phyloP scores from a whole-genome alignment of 2,329 filamentous ascomycete species.

The Chrysoporthe austroafricana region DNA sequence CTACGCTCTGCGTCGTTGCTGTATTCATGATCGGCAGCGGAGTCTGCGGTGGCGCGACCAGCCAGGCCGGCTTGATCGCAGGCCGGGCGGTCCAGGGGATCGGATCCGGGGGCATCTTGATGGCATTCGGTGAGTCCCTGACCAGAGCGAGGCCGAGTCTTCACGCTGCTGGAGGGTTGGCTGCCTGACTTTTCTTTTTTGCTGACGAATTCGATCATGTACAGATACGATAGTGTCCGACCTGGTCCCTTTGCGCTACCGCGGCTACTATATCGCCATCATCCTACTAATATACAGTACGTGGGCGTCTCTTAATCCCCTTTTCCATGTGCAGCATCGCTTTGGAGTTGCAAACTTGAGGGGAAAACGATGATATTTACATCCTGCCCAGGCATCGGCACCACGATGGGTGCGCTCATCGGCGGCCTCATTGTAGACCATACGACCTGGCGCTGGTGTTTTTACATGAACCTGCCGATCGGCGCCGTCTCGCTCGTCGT shows the following conservation, averaged over 20 bases:
- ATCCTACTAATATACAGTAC: conserved; percentile 36
- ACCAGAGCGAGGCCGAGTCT: neutral
- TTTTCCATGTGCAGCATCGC: too few relatives aligned
- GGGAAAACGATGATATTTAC: too few relatives aligned
- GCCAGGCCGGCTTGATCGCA: conserved; percentile 26
- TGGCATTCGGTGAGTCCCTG: conserved; percentile 1
- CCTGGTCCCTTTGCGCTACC: conserved; percentile 49
- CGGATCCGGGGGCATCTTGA: conserved; percentile 28
- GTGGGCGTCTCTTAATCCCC: too few relatives aligned
- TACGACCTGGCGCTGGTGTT: conserved; percentile 44
- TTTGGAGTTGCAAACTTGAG: too few relatives aligned
- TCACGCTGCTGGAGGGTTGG: neutral
- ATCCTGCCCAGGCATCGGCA: conserved; percentile 34
- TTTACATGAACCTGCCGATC: conserved; percentile 37
- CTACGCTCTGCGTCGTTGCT: conserved; percentile 44
- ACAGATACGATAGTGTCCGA: conserved; percentile 40
- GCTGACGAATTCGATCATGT: neutral
- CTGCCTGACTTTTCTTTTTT: neutral
- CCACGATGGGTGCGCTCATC: conserved; percentile 36
- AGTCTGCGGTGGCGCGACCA: conserved; percentile 44
- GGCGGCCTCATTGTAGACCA: conserved; percentile 31
- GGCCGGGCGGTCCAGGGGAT: conserved; percentile 29
- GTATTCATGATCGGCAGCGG: conserved; percentile 56
- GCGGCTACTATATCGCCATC: conserved; percentile 45
- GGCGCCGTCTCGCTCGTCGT: neutral